Evolutionary conservation across 129 eudicot species (phyloP).

Genomic region (Dittrichia graveolens): DNA sequence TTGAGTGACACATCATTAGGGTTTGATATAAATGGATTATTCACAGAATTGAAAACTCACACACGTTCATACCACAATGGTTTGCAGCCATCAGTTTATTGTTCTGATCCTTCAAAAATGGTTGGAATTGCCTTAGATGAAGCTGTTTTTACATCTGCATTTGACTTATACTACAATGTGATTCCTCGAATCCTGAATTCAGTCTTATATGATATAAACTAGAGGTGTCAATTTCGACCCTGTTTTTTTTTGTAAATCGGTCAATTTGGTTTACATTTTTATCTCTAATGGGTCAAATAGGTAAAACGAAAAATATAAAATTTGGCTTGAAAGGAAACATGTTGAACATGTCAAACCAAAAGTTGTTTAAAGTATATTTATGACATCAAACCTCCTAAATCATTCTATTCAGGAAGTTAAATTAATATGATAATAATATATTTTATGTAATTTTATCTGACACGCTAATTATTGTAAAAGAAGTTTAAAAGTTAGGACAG

Average conservation of each 20-base stretch:
- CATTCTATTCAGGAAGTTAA: no score
- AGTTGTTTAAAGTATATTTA: no score
- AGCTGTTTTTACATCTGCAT: conserved; percentile 67
- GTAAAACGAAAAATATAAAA: no score
- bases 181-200: conserved; percentile 19
- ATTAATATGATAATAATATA: no score
- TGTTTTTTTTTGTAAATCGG: no score
- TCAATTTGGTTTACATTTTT: not conserved
- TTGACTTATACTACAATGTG: conserved; percentile 53
- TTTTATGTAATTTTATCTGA: not conserved
- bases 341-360: no score
- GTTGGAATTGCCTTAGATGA: conserved; percentile 59
- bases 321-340: no score
- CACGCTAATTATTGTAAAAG: not conserved
- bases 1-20: conserved; percentile 51
- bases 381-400: no score
- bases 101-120: conserved; percentile 59
- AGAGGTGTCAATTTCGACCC: no score
- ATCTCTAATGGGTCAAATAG: no score
- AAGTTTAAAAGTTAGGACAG: not conserved
- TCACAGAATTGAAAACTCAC: conserved; percentile 24
- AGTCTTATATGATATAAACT: not conserved
- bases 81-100: conserved; percentile 38
- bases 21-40: conserved; percentile 62
- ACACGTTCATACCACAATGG: conserved; percentile 24